Conservation (phyloP, 2,329 filamentous ascomycete species). For the Sclerotinia spermophila region DNA sequence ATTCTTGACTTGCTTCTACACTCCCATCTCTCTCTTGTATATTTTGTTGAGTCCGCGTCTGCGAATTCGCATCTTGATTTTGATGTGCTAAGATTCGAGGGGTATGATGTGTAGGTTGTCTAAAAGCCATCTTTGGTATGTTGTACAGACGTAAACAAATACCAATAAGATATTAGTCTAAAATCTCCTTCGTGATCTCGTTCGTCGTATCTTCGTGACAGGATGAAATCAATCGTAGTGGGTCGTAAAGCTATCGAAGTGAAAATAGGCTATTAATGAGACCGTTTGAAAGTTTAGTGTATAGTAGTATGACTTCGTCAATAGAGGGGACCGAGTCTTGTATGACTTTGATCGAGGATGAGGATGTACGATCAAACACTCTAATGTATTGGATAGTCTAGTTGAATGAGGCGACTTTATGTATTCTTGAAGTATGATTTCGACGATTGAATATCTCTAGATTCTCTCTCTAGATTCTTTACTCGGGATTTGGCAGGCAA, state of each 20-base stretch:
- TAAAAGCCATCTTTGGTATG: slow-evolving; percentile 16
- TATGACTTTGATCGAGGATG: background rate
- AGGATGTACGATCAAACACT: background rate
- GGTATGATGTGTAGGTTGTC: slow-evolving; percentile 31
- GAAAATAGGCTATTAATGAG: background rate
- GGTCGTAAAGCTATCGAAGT: background rate
- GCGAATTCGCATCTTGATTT: slow-evolving; percentile 33
- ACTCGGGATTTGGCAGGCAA: background rate
- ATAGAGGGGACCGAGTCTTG: background rate
- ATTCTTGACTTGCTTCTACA: slow-evolving; percentile 79
- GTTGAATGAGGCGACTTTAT: background rate
- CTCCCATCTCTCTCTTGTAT: slow-evolving; percentile 15
- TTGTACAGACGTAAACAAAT: background rate
- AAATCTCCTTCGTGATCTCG: background rate
- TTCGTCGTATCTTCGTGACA: background rate
- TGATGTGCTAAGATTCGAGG: slow-evolving; percentile 46
- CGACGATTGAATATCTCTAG: background rate
- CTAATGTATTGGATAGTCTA: background rate
- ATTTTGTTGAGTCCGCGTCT: slow-evolving; percentile 31
- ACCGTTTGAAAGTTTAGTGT: background rate
- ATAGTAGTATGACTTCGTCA: background rate
- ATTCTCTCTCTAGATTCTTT: background rate
- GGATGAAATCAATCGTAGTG: background rate
- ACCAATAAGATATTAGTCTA: background rate
- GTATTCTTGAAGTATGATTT: background rate